phyloP scores from a whole-genome alignment of 2,329 filamentous ascomycete genomes.

The Apiospora rasikravindrae region DNA sequence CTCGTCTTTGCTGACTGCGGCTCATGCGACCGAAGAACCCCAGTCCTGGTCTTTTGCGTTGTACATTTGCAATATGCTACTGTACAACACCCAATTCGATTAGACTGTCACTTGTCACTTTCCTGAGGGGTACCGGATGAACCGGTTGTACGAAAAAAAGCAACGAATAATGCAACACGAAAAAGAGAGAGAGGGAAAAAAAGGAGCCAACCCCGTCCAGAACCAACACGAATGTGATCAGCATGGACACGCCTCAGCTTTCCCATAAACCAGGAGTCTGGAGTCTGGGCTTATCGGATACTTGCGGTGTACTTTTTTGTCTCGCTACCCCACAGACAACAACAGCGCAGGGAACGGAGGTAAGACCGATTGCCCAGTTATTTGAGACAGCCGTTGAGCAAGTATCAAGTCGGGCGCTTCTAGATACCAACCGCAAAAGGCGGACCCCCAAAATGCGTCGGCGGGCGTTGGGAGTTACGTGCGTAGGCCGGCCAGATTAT shows the following conservation, averaged over 20 bases:
- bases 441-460: background rate
- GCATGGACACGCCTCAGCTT: background rate
- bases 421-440: background rate
- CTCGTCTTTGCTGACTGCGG: background rate
- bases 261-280: background rate
- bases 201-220: background rate
- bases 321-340: background rate
- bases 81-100: background rate
- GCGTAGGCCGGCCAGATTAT: background rate
- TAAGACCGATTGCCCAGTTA: background rate
- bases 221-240: background rate
- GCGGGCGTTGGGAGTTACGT: background rate
- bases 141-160: slow-evolving; percentile 5
- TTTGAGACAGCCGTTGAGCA: background rate
- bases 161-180: no score
- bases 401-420: background rate
- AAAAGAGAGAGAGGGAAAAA: background rate
- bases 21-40: background rate
- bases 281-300: background rate
- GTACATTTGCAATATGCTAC: background rate
- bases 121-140: background rate
- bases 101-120: background rate
- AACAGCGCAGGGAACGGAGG: background rate
- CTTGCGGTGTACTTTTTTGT: background rate
- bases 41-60: background rate